Conservation (phyloP, 352 stramenopile genomes). For the Thalassiosira livingstoniorum region DNA sequence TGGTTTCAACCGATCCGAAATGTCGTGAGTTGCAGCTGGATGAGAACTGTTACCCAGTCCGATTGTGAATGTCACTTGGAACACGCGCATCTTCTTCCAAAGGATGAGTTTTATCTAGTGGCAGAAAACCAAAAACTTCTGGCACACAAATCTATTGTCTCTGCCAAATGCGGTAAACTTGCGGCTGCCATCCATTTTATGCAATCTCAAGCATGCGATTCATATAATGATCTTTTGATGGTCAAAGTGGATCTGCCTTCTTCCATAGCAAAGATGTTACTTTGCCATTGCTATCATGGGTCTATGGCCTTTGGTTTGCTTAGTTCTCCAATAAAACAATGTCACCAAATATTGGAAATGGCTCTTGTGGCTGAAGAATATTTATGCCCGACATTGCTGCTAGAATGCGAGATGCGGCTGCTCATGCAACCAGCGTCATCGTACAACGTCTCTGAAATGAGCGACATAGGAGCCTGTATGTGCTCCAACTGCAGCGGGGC, state of each 20-base stretch:
- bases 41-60: conserved; percentile 7
- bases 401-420: conserved; percentile 57
- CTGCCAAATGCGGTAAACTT: conserved; percentile 51
- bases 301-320: conserved; percentile 57
- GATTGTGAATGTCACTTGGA: not conserved
- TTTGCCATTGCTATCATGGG: conserved; percentile 59
- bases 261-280: conserved; percentile 43
- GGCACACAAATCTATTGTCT: conserved; percentile 60
- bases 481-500: conserved; percentile 37
- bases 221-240: not conserved
- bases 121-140: conserved; percentile 45
- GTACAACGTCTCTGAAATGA: too few relatives aligned
- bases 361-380: conserved; percentile 62
- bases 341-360: conserved; percentile 55
- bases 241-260: conserved; percentile 40
- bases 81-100: conserved; percentile 1
- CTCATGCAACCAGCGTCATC: too few relatives aligned
- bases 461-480: conserved; percentile 27
- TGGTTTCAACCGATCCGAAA: conserved; percentile 37
- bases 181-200: conserved; percentile 53
- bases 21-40: conserved; percentile 37
- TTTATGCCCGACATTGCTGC: conserved; percentile 55
- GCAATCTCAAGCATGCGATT: conserved; percentile 20
- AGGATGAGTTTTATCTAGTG: conserved; percentile 61
- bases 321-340: conserved; percentile 30